Evolutionary conservation across 1,139 yeast genomes (phyloP).

Genomic region (Candida tropicalis): DNA sequence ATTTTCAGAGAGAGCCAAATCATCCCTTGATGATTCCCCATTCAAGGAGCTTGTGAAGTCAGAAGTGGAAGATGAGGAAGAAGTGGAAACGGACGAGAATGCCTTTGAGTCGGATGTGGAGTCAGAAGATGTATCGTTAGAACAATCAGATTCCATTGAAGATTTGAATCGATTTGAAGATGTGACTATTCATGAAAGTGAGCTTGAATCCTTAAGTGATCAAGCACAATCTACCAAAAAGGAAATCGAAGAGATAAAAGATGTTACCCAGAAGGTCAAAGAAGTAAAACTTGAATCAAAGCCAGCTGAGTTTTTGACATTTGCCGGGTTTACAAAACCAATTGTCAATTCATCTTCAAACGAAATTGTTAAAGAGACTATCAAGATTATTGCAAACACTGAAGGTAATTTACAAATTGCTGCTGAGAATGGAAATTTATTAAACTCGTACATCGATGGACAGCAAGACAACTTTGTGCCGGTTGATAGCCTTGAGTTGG

Average conservation of each 20-base stretch:
- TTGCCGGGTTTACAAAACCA: constrained; percentile 16
- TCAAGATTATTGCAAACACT: constrained; percentile 21
- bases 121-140: background rate
- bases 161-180: background rate
- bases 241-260: constrained; percentile 4
- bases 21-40: background rate
- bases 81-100: background rate
- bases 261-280: background rate
- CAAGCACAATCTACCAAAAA: constrained; percentile 5
- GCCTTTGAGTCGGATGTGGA: background rate
- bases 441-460: constrained; percentile 17
- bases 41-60: constrained; percentile 4
- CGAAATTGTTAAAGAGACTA: constrained; percentile 16
- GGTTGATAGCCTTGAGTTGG: constrained; percentile 3
- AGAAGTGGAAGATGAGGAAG: constrained; percentile 3
- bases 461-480: constrained; percentile 8
- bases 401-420: constrained; percentile 22
- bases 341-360: constrained; percentile 3
- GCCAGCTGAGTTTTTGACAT: constrained; percentile 16
- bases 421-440: constrained; percentile 16
- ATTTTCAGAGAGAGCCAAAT: background rate
- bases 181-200: background rate
- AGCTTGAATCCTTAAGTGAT: background rate
- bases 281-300: constrained; percentile 5
- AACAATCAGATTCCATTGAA: background rate